Conservation (phyloP, 1,139 yeast species). For the Pichia terricola region DNA sequence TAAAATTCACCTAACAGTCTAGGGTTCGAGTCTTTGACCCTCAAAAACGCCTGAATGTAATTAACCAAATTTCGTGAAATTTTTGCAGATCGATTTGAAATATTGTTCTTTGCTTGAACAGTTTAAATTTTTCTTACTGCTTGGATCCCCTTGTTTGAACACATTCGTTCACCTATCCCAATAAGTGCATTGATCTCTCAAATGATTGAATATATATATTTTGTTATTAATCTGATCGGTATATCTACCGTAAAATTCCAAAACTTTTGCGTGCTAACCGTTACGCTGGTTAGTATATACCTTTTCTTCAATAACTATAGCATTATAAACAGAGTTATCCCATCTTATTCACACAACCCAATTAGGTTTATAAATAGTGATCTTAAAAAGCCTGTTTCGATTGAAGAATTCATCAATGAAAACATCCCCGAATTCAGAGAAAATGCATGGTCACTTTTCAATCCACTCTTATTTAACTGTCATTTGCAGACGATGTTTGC, state of each 20-base stretch:
- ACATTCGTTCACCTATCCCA: no score
- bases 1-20: conserved; percentile 14
- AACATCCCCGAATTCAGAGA: conserved; percentile 36
- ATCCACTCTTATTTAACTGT: conserved; percentile 65
- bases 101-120: no score
- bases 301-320: conserved; percentile 6
- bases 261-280: conserved; percentile 8
- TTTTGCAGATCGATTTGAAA: no score
- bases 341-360: conserved; percentile 11
- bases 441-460: conserved; percentile 42
- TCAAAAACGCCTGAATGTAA: no score
- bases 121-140: no score
- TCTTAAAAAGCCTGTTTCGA: conserved; percentile 1
- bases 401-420: conserved; percentile 11
- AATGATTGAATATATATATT: no score
- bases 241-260: conserved; percentile 2
- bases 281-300: neutral
- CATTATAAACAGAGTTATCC: conserved; percentile 9
- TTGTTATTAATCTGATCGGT: no score
- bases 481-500: conserved; percentile 70
- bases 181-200: no score
- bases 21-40: conserved; percentile 1
- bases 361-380: conserved; percentile 5
- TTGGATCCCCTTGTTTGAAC: no score
- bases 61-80: no score